phyloP scores from a whole-genome alignment of 2,329 filamentous ascomycete species.

The Biscogniauxia sp. region DNA sequence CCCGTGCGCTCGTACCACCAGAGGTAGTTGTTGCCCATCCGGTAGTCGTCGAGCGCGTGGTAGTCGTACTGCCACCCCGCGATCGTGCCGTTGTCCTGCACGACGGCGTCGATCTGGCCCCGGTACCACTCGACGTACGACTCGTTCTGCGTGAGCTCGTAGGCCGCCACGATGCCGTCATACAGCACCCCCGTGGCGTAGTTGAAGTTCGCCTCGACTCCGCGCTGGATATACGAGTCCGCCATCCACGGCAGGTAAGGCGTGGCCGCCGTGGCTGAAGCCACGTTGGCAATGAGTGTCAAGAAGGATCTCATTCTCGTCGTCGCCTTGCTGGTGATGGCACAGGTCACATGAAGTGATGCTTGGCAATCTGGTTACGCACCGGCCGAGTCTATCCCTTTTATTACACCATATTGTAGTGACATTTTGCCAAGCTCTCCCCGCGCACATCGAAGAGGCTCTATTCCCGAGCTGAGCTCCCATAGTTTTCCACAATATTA shows the following conservation, averaged over 20 bases:
- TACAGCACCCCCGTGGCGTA: conserved; percentile 48
- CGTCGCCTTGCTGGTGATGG: neutral
- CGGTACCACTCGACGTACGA: conserved; percentile 44
- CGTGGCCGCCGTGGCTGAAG: conserved; percentile 8
- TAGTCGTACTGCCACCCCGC: conserved; percentile 43
- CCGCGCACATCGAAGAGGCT: neutral
- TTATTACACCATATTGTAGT: neutral
- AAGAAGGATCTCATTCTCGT: conserved; percentile 23
- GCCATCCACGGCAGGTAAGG: conserved; percentile 40
- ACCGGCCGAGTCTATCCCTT: neutral
- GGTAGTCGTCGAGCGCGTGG: conserved; percentile 52
- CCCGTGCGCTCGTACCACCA: conserved; percentile 47
- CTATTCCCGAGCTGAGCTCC: neutral
- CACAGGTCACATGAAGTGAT: neutral
- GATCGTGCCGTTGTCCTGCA: conserved; percentile 46
- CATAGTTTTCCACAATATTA: neutral
- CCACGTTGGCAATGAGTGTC: conserved; percentile 11
- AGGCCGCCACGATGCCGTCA: conserved; percentile 44
- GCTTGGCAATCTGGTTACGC: neutral
- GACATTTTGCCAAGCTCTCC: neutral
- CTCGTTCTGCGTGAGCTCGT: conserved; percentile 41
- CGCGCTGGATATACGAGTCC: conserved; percentile 44
- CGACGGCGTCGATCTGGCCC: conserved; percentile 44
- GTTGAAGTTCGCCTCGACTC: conserved; percentile 38
- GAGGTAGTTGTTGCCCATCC: conserved; percentile 51